Percentiles rank a stretch among this genome's conserved stretches.
Evolutionary conservation across 768 basidiomycete genomes (phyloP).

Genomic region (Boletus insuetus): DNA sequence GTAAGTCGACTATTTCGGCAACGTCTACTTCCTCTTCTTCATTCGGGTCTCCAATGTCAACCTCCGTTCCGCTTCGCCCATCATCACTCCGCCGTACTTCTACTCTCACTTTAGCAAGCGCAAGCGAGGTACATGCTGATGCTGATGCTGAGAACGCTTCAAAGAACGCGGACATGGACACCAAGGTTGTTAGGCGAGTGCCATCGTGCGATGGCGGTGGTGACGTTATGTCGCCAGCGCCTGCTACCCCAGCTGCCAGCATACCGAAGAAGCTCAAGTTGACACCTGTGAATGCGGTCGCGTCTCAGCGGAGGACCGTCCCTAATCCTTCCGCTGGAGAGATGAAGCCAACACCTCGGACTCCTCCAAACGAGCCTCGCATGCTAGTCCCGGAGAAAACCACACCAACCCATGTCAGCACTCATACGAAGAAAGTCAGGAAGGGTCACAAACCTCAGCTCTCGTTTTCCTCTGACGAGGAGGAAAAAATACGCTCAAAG

Average conservation of each 20-base stretch:
- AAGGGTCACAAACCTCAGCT: constrained; percentile 39
- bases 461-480: constrained; percentile 71
- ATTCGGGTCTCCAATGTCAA: constrained; percentile 37
- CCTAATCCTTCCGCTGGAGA: constrained; percentile 1
- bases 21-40: constrained; percentile 31
- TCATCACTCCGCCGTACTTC: constrained; percentile 42
- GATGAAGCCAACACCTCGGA: constrained; percentile 16
- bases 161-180: constrained; percentile 8
- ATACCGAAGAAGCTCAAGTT: constrained; percentile 18
- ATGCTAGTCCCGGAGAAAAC: constrained; percentile 12
- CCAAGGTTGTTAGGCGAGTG: constrained; percentile 40
- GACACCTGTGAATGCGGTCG: not conserved
- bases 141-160: constrained; percentile 9
- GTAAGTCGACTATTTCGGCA: constrained; percentile 30
- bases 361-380: constrained; percentile 23
- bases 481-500: constrained; percentile 61
- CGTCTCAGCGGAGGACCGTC: constrained; percentile 5
- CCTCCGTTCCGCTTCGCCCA: constrained; percentile 37
- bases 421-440: constrained; percentile 23
- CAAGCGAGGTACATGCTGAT: constrained; percentile 12
- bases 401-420: constrained; percentile 15
- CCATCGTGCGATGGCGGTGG: constrained; percentile 48
- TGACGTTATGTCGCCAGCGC: not conserved
- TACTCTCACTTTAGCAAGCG: constrained; percentile 30
- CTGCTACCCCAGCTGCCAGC: constrained; percentile 8